These are phyloP conservation scores for Penicillium mononematosum DNA, from an alignment of 495 filamentous ascomycete species.

Conservation along the genomic window DNA sequence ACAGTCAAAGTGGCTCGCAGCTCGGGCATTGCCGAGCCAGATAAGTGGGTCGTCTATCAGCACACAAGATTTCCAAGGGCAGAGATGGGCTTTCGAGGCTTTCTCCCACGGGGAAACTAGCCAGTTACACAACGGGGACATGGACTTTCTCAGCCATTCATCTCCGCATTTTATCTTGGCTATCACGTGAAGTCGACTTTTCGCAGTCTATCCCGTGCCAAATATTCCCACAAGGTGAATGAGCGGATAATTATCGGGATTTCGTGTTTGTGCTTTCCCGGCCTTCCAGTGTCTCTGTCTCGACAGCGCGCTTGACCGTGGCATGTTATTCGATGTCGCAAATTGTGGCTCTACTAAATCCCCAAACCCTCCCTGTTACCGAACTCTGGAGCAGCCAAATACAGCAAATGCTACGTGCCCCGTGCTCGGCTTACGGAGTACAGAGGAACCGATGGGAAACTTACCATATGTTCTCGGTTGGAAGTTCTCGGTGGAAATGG, in stretches of 20 bases:
- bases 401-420: background rate
- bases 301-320: background rate
- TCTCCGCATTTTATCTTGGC: slow-evolving; percentile 7
- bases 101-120: background rate
- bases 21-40: slow-evolving; percentile 10
- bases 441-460: background rate
- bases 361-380: background rate
- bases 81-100: background rate
- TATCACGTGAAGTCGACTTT: background rate
- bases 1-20: slow-evolving; percentile 1
- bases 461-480: background rate
- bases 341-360: background rate
- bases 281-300: background rate
- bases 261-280: background rate
- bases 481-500: background rate
- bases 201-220: background rate
- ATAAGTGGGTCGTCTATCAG: background rate
- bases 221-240: background rate
- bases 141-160: background rate
- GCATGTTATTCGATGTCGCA: background rate
- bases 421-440: background rate
- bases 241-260: slow-evolving; percentile 6
- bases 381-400: background rate
- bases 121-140: background rate
- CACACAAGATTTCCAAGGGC: slow-evolving; percentile 8